These are phyloP conservation scores for Cryptococcus floricola DNA, from an alignment of 1,284 basidiomycete species.

Conservation along the genomic window DNA sequence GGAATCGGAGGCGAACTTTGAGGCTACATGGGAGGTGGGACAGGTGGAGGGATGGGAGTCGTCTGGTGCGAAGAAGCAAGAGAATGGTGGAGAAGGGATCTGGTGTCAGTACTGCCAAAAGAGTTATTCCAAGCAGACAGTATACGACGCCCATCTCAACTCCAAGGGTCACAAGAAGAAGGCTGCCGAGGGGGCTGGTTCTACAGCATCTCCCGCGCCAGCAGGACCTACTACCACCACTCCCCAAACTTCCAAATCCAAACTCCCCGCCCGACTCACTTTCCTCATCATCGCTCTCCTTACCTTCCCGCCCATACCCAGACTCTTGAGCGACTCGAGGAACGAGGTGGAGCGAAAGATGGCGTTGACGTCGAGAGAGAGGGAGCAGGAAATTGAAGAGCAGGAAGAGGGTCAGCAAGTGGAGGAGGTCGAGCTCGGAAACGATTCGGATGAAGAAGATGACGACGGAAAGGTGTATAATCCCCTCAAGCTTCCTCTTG, in stretches of 20 bases:
- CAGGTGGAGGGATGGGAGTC: slow-evolving; percentile 72
- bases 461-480: slow-evolving; percentile 96
- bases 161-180: slow-evolving; percentile 93
- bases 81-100: slow-evolving; percentile 59
- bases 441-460: slow-evolving; percentile 73
- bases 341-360: slow-evolving; percentile 94
- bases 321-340: slow-evolving; percentile 74
- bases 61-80: slow-evolving; percentile 19
- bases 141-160: slow-evolving; percentile 91
- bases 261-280: slow-evolving; percentile 68
- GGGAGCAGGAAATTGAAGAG: slow-evolving; percentile 90
- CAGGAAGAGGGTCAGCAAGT: slow-evolving; percentile 54
- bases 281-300: slow-evolving; percentile 68
- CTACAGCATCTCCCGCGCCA: slow-evolving; percentile 21
- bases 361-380: slow-evolving; percentile 91
- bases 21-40: slow-evolving; percentile 71
- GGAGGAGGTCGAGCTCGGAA: slow-evolving; percentile 53
- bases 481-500: slow-evolving; percentile 87
- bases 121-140: slow-evolving; percentile 91
- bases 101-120: slow-evolving; percentile 97
- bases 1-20: slow-evolving; percentile 67
- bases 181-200: slow-evolving; percentile 52
- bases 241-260: slow-evolving; percentile 53
- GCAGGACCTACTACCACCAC: not conserved
- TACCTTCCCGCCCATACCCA: slow-evolving; percentile 58